phyloP scores from a whole-genome alignment of 148 eudicot genomes.

The Fagopyrum tataricum region DNA sequence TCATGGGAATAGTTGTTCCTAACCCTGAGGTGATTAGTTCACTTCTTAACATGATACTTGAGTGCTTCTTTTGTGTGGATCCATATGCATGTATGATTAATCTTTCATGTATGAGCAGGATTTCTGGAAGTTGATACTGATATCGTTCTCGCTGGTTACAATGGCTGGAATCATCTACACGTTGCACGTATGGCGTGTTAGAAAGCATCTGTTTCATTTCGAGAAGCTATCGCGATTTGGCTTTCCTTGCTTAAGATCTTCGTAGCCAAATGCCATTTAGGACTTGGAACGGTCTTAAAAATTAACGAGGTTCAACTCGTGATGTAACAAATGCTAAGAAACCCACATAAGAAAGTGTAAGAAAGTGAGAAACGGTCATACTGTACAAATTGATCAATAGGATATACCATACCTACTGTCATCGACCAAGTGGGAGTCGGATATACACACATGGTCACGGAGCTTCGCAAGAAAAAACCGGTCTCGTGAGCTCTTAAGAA shows the following conservation, averaged over 20 bases:
- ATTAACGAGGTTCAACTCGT: too few species aligned
- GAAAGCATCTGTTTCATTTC: slow-evolving; percentile 71
- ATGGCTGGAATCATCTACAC: slow-evolving; percentile 63
- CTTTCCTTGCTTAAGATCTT: background rate
- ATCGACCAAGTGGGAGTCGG: too few species aligned
- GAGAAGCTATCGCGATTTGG: slow-evolving; percentile 39
- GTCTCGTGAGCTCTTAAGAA: too few species aligned
- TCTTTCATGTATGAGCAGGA: slow-evolving; percentile 35
- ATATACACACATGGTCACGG: too few species aligned
- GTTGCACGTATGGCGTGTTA: slow-evolving; percentile 49
- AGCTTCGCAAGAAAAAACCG: too few species aligned
- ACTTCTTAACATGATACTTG: background rate
- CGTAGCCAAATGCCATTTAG: too few species aligned
- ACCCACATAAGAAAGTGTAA: too few species aligned
- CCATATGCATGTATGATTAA: background rate
- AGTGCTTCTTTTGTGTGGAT: background rate
- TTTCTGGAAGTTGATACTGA: slow-evolving; percentile 65
- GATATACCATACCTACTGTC: too few species aligned
- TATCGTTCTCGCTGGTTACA: slow-evolving; percentile 57
- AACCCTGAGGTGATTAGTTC: slow-evolving; percentile 57
- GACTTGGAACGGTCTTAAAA: too few species aligned
- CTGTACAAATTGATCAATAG: too few species aligned
- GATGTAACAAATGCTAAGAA: too few species aligned
- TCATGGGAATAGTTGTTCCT: slow-evolving; percentile 72
- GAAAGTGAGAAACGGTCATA: too few species aligned